Base-by-base conservation (phyloP, 805 yeast species). In the Teunomyces kruisii region DNA sequence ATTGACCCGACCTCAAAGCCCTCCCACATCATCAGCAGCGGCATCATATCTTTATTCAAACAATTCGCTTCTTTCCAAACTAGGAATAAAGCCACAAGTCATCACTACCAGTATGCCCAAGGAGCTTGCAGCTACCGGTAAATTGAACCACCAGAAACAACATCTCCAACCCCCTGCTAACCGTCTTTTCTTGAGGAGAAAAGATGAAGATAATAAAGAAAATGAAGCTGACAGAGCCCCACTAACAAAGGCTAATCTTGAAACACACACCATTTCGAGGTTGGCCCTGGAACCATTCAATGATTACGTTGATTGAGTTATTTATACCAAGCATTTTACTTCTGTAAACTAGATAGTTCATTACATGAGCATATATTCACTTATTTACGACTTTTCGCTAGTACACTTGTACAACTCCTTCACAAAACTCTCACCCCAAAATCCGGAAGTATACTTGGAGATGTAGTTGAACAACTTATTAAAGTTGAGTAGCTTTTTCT, bases 341-440 rank as follows among this genome's bases (percentile, higher is more conserved):
- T 26, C 28, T 13, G 13, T 14, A n/a, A 19, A 40, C 19, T 19
- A 24, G 31, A 32, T 28, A 28, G 10, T n/a, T 22, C 6, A 19
- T 32, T 32, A 31, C 17, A 31, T 13, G 15, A 8, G 15, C 27
- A 15, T 17, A 31, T 40, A 28, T 19, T 19, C 33, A 29, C 15
- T n/a, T 14, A 40, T 22, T 24, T 13, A 40, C 27, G 32, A 32
- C 22, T 32, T 27, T 22, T 31, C 43, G 33, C 26, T 29, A 5
- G 41, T 17, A 40, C 61, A 56, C 54, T 78, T 81, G 53, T 68
- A 75, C 58, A 94, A 71, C 64, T 94, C 99, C 56, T 83, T 83
- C 33, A 94, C 98, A 65, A 94, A 94, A 56, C 84, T 87, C 64
- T 90, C 96, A 43, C 98, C 98, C 99, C 99, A 94, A 64, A 81